Percentiles rank a stretch among this genome's conserved stretches.
phyloP scores from a whole-genome alignment of 495 filamentous ascomycete species.

The Sabuloglossum arenarium region DNA sequence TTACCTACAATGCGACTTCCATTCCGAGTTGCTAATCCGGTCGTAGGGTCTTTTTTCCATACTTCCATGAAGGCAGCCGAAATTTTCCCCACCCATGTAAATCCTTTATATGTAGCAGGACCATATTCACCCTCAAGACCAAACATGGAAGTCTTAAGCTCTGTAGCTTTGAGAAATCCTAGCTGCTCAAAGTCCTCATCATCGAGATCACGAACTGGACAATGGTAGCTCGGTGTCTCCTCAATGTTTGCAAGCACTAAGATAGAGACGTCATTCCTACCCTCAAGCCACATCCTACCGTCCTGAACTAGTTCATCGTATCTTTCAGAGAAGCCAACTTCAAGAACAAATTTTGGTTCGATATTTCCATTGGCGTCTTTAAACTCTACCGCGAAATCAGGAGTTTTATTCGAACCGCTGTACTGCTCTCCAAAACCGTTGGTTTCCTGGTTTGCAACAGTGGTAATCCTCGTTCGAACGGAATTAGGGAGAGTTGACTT shows the following conservation, averaged over 20 bases:
- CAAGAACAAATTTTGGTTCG: not conserved
- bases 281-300: conserved; percentile 4
- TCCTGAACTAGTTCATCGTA: conserved; percentile 4
- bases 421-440: not conserved
- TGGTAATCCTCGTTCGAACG: not conserved
- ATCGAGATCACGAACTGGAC: not conserved
- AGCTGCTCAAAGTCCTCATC: conserved; percentile 5
- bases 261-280: not conserved
- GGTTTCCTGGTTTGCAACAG: not conserved
- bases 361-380: not conserved
- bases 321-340: conserved; percentile 5
- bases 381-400: not conserved
- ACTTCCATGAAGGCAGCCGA: not conserved
- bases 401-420: not conserved
- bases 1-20: not conserved
- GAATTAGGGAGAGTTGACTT: not conserved
- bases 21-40: not conserved
- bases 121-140: conserved; percentile 1
- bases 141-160: conserved; percentile 1
- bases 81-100: not conserved
- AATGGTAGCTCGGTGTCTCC: conserved; percentile 3
- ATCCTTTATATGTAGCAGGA: conserved; percentile 1
- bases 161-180: not conserved
- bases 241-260: not conserved
- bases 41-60: not conserved